A percentile compares a stretch with the other conserved stretches of the same genome.
Evolutionary conservation across 495 filamentous ascomycete genomes (phyloP).

Genomic region (Gamarada debralockiae): DNA sequence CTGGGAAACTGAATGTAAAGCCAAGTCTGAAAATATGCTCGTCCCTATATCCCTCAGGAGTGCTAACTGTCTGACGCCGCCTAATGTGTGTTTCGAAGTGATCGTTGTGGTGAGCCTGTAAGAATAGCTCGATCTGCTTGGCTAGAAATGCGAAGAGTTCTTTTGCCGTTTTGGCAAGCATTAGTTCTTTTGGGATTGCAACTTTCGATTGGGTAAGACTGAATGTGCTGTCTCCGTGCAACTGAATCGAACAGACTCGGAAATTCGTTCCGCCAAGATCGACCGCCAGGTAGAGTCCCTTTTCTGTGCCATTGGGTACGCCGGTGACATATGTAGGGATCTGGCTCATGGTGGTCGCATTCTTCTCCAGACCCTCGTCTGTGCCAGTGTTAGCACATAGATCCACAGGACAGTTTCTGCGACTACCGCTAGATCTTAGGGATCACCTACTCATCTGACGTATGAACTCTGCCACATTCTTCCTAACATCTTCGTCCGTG

Average conservation of each 20-base stretch:
- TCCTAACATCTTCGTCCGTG: conserved; percentile 70
- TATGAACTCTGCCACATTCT: conserved; percentile 79
- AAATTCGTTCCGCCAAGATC: conserved; percentile 98
- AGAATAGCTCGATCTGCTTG: conserved; percentile 83
- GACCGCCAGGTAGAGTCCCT: conserved; percentile 94
- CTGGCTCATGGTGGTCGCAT: conserved; percentile 80
- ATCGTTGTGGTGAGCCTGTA: conserved; percentile 81
- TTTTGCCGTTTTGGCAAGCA: conserved; percentile 81
- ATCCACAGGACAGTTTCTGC: no score
- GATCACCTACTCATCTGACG: conserved; percentile 66
- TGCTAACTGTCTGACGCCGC: conserved; percentile 51
- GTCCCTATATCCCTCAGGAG: conserved; percentile 49
- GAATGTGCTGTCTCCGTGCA: conserved; percentile 92
- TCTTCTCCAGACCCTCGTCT: conserved; percentile 78
- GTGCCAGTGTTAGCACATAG: not conserved
- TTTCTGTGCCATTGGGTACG: conserved; percentile 96
- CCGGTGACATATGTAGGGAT: conserved; percentile 95
- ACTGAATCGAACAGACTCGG: conserved; percentile 88
- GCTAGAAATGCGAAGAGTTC: conserved; percentile 93
- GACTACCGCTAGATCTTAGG: not conserved
- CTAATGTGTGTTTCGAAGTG: conserved; percentile 72
- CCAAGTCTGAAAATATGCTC: conserved; percentile 84
- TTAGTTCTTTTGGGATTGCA: conserved; percentile 81
- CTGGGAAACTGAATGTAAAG: conserved; percentile 97
- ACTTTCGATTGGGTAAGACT: conserved; percentile 88